Base-by-base conservation (phyloP, 805 yeast species). In the Sungouiozyma intestinalis region DNA sequence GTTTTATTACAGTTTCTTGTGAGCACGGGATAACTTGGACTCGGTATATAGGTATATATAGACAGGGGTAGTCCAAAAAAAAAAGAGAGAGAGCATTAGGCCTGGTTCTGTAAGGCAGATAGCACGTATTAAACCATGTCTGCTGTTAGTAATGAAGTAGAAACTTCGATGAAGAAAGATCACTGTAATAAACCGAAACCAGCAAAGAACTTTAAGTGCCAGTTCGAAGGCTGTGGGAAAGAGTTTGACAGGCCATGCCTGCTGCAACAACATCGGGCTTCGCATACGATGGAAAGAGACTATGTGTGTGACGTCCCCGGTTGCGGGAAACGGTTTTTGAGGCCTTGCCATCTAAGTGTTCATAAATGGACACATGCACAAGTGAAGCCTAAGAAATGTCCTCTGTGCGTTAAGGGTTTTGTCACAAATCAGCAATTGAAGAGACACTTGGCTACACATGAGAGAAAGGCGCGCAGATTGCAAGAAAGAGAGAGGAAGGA, bases 211-310 rank as follows among this genome's bases (percentile, higher is more conserved):
- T 71, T 74, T 51, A 43, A 51, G 6, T 79, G 84, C 53, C 57
- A 60, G 9, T 55, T 54, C 39, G 64, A 58, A 3, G 71, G 65
- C 1, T 79, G 85, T 47, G 65, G 54, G 16, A 78, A 76, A 53
- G 71, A 75, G 0, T 79, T 76, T 47, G 55, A 70, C 13, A 64
- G 76, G 40, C 84, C 85, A 0, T 71, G 79, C 2, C 57, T 77
- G 11, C 60, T 79, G 38, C 74, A 72, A 46, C 82, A 80, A 52
- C 96, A 87, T 61, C 64, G 71, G 58, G 70, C 87, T 49, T 69
- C 87, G 1, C 97, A 87, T 60, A 76, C 86, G 3, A 74, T 77
- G 48, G 90, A 83, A 48, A 71, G 94, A 45, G 95, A 95, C 0
- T 87, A 74, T 54, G 60, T 59, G 32, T 84, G 96, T 60, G 63